These are phyloP conservation scores for Amaranthus hypochondriacus DNA, from an alignment of 148 eudicot species.

Conservation along the genomic window DNA sequence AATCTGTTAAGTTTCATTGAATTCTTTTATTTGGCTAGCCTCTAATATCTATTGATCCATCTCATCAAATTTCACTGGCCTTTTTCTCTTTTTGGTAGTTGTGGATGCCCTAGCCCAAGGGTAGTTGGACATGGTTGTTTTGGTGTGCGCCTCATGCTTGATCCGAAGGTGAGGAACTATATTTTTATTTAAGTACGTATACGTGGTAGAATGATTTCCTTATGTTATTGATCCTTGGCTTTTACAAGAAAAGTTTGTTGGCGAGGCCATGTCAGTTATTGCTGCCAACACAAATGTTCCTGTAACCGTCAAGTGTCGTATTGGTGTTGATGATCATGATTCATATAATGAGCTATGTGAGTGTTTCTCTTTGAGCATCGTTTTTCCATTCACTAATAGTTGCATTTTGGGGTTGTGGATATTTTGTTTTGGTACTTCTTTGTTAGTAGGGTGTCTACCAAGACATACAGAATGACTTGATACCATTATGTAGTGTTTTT, in stretches of 20 bases:
- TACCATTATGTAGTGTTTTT: neutral
- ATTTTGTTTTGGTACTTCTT: neutral
- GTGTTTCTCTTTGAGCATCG: conserved; percentile 19
- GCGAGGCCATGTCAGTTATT: conserved; percentile 96
- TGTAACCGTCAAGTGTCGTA: conserved; percentile 92
- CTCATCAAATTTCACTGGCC: conserved; percentile 9
- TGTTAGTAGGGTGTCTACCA: neutral
- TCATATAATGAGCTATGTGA: conserved; percentile 94
- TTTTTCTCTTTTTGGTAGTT: conserved; percentile 41
- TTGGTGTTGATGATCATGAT: conserved; percentile 93
- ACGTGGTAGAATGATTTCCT: conserved; percentile 26
- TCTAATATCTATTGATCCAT: conserved; percentile 7
- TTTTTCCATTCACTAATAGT: neutral
- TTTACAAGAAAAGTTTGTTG: conserved; percentile 89
- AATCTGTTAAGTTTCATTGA: conserved; percentile 10
- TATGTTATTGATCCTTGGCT: conserved; percentile 22
- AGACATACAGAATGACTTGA: no score
- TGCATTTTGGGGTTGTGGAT: neutral
- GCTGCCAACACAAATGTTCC: conserved; percentile 89
- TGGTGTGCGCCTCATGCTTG: conserved; percentile 93
- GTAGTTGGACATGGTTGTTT: conserved; percentile 98
- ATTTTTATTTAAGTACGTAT: conserved; percentile 1
- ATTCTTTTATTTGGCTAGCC: conserved; percentile 2
- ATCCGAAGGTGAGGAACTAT: conserved; percentile 65
- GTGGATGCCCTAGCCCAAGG: conserved; percentile 97